These are phyloP conservation scores for Melaleuca alternifolia DNA, from an alignment of 345 rosid species.

Conservation along the genomic window DNA sequence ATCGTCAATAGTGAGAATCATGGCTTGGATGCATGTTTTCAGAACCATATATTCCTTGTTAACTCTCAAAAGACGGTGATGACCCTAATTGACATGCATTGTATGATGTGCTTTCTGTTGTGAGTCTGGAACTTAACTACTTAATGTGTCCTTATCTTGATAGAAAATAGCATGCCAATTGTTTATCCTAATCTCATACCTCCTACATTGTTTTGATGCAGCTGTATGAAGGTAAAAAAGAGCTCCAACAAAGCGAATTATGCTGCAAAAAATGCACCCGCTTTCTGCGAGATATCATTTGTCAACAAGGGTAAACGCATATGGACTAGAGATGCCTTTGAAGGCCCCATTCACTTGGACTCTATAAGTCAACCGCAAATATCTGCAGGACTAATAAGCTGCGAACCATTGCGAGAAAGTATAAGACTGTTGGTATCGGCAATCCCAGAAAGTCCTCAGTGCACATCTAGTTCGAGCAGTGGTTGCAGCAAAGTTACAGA, in stretches of 20 bases:
- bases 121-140: background rate
- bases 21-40: background rate
- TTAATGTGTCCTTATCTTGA: background rate
- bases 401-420: background rate
- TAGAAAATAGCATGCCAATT: background rate
- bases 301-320: slow-evolving; percentile 47
- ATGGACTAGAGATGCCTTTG: slow-evolving; percentile 53
- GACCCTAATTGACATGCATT: background rate
- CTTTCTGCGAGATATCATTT: slow-evolving; percentile 55
- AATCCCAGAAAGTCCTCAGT: slow-evolving; percentile 1
- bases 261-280: slow-evolving; percentile 36
- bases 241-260: slow-evolving; percentile 38
- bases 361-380: background rate
- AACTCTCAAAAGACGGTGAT: background rate
- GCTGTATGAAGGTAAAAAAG: slow-evolving; percentile 45
- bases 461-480: slow-evolving; percentile 9
- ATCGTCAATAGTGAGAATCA: background rate
- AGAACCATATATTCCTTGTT: background rate
- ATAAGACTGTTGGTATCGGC: background rate
- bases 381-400: background rate
- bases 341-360: slow-evolving; percentile 4
- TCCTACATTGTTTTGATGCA: slow-evolving; percentile 11
- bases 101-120: background rate
- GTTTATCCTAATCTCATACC: background rate
- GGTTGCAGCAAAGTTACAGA: slow-evolving; percentile 4